Conservation (phyloP, 2,329 filamentous ascomycete genomes). For the Fusarium sp. region DNA sequence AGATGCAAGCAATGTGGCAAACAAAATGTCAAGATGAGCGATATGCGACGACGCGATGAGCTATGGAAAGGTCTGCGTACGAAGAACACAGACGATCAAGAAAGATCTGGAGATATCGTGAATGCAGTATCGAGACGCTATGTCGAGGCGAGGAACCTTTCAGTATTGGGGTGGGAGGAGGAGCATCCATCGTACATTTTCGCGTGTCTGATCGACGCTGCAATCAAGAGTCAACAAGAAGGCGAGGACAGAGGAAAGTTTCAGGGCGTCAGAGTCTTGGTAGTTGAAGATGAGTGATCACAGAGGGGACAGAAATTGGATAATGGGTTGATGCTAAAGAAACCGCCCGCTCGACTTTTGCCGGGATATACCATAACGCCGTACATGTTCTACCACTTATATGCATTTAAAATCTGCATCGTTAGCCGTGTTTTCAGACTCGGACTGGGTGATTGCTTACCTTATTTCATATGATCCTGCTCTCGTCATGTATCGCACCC, state of each 20-base stretch:
- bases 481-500: conserved; percentile 98
- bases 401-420: conserved; percentile 53
- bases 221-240: conserved; percentile 51
- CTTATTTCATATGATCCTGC: conserved; percentile 98
- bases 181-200: conserved; percentile 51
- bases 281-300: conserved; percentile 46
- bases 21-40: conserved; percentile 11
- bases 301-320: conserved; percentile 17
- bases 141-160: conserved; percentile 52
- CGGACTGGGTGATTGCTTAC: conserved; percentile 58
- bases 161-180: conserved; percentile 50
- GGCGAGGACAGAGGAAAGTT: conserved; percentile 37
- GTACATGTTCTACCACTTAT: conserved; percentile 47
- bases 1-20: conserved; percentile 44
- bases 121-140: conserved; percentile 50
- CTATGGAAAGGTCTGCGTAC: conserved; percentile 44
- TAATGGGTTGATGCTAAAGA: conserved; percentile 43
- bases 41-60: conserved; percentile 34
- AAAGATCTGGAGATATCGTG: conserved; percentile 48
- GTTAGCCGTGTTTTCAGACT: conserved; percentile 29
- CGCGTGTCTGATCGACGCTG: conserved; percentile 47
- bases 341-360: conserved; percentile 50
- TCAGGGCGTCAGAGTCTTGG: conserved; percentile 46
- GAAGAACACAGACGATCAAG: conserved; percentile 27
- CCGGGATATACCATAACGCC: conserved; percentile 52